Base-by-base conservation (phyloP, 768 basidiomycete genomes). In the Mrakia hoshinonis region DNA sequence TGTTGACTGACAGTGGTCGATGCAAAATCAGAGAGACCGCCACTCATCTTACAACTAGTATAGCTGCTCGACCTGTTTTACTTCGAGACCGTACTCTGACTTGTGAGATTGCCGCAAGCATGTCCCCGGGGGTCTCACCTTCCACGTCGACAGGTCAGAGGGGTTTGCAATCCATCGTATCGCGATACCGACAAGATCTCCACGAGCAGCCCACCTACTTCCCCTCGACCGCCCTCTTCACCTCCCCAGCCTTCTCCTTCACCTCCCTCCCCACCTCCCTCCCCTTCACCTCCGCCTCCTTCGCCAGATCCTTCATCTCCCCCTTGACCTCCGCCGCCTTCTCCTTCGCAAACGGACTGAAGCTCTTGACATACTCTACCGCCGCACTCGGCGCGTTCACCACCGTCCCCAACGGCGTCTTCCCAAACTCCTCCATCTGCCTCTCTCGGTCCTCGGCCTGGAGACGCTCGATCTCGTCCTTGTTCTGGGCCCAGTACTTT, bases 401-500 rank as follows among this genome's bases (percentile, higher is more conserved):
- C 34, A 61, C 58, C 31, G 31, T 38, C 20, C 58, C 58, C 58
- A 61, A 61, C 34, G 58, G 58, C 4, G 31, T 61, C 58, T 61
- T 61, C 34, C 81, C 79, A 83, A 84, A 81, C 75, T 85, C 83
- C 73, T 79, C 80, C 70, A 81, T 80, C 80, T 83, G 81, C 38
- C 81, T 81, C 76, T 85, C 80, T 67, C 79, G 81, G 52, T 85
- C 84, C 66, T 85, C 85, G 75, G 85, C 84, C 74, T 85, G 77
- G 75, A 81, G 67, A 67, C 80, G 77, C 73, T 85, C 83, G 73
- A 85, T 84, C 62, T 83, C 80, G 43, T 75, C 81, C 76, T 83
- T 85, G 79, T 86, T 82, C 49, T 83, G 76, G 43, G 78, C 78
- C 73, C 86, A 82, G 75, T 84, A 85, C 65, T 83, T 81, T 70